A percentile compares a stretch with the other conserved stretches of the same genome.
phyloP scores from a whole-genome alignment of 768 basidiomycete species.

The Pleurotus tuoliensis region DNA sequence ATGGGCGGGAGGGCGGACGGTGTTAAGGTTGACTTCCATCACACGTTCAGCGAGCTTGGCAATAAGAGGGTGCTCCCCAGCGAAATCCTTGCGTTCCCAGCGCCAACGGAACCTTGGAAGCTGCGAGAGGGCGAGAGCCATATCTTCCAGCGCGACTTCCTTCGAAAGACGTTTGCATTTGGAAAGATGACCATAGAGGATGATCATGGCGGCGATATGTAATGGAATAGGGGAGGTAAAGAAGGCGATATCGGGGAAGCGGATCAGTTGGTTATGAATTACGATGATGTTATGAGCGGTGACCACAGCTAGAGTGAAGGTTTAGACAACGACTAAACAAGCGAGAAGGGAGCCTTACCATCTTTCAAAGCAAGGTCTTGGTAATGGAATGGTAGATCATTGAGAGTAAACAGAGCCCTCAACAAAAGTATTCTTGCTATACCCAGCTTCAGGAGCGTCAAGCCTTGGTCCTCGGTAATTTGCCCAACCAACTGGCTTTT shows the following conservation, averaged over 20 bases:
- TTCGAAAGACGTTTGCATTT: conserved; percentile 63
- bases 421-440: conserved; percentile 77
- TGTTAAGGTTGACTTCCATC: conserved; percentile 67
- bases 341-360: conserved; percentile 37
- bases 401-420: conserved; percentile 74
- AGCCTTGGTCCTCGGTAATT: conserved; percentile 76
- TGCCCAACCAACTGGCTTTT: conserved; percentile 63
- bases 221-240: conserved; percentile 87
- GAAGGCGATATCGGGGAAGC: conserved; percentile 83
- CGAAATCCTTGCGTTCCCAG: conserved; percentile 82
- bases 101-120: conserved; percentile 88
- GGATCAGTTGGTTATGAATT: conserved; percentile 78
- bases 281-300: conserved; percentile 86
- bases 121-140: conserved; percentile 86
- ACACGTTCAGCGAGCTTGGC: conserved; percentile 79
- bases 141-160: conserved; percentile 70
- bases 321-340: neutral
- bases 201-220: conserved; percentile 90
- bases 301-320: conserved; percentile 56
- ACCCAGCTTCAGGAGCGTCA: conserved; percentile 80
- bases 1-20: conserved; percentile 42
- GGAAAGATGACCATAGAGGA: conserved; percentile 83
- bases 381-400: conserved; percentile 62
- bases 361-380: conserved; percentile 73
- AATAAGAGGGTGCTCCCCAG: conserved; percentile 81